Evolutionary conservation across 2,329 filamentous ascomycete genomes (phyloP).

Genomic region (Bipolaris cookei): DNA sequence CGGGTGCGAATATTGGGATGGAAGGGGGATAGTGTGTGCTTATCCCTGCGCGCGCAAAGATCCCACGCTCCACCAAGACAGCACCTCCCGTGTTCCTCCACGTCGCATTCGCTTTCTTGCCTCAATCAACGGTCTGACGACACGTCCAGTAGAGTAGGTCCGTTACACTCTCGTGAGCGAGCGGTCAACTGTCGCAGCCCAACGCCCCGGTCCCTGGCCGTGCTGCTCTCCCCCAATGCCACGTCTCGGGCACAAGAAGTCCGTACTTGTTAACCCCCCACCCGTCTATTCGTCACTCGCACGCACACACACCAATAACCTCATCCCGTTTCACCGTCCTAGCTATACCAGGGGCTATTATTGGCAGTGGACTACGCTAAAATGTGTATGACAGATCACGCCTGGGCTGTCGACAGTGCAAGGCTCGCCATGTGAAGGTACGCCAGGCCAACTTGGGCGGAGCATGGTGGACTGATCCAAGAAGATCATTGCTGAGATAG

Average conservation of each 20-base stretch:
- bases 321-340: background rate
- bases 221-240: conserved; percentile 34
- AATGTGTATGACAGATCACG: conserved; percentile 21
- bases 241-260: conserved; percentile 49
- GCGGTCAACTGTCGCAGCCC: conserved; percentile 20
- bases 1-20: background rate
- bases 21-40: conserved; percentile 13
- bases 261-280: conserved; percentile 17
- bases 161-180: conserved; percentile 7
- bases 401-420: conserved; percentile 46
- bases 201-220: conserved; percentile 12
- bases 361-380: conserved; percentile 3
- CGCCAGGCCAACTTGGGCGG: conserved; percentile 6
- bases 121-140: conserved; percentile 7
- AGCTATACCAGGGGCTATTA: background rate
- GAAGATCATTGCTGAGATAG: conserved; percentile 17
- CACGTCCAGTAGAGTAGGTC: conserved; percentile 9
- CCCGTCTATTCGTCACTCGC: conserved; percentile 8
- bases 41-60: conserved; percentile 8
- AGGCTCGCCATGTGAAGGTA: conserved; percentile 49
- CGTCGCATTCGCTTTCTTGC: conserved; percentile 16
- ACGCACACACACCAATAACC: conserved; percentile 4
- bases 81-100: conserved; percentile 13
- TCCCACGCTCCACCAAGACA: conserved; percentile 11
- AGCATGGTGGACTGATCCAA: conserved; percentile 9